These are phyloP conservation scores for Penicillium brevicompactum DNA, from an alignment of 2,329 filamentous ascomycete species.

Conservation along the genomic window DNA sequence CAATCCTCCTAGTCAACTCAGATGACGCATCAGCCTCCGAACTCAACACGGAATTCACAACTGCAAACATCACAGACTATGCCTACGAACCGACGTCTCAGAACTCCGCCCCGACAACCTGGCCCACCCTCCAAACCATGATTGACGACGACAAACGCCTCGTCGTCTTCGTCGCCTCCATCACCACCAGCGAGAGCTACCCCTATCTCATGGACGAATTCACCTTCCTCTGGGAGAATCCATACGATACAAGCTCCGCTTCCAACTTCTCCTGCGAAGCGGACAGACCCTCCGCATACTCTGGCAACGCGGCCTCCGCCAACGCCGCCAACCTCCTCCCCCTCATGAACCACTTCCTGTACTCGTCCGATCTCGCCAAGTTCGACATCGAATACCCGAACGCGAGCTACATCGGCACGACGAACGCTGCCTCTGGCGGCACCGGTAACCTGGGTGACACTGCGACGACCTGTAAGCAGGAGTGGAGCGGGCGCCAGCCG, in stretches of 20 bases:
- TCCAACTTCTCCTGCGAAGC: conserved; percentile 72
- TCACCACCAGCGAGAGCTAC: conserved; percentile 37
- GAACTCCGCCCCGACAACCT: conserved; percentile 50
- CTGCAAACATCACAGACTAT: conserved; percentile 62
- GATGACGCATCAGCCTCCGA: conserved; percentile 59
- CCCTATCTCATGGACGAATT: conserved; percentile 49
- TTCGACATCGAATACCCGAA: conserved; percentile 64
- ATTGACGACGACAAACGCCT: conserved; percentile 67
- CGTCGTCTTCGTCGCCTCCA: conserved; percentile 67
- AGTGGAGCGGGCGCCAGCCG: conserved; percentile 64
- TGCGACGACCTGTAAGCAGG: conserved; percentile 54
- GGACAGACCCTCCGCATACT: conserved; percentile 62
- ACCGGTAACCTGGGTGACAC: conserved; percentile 55
- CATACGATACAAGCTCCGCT: conserved; percentile 64
- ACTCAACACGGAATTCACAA: conserved; percentile 58
- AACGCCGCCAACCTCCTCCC: conserved; percentile 64
- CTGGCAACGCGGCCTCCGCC: conserved; percentile 52
- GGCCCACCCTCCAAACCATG: conserved; percentile 73
- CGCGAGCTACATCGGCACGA: conserved; percentile 60
- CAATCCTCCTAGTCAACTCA: conserved; percentile 71
- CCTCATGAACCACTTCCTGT: conserved; percentile 79
- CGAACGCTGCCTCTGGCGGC: conserved; percentile 64
- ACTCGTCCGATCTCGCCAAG: conserved; percentile 52
- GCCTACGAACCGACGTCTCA: conserved; percentile 59
- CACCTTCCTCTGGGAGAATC: conserved; percentile 67